Percentiles rank a stretch among this genome's conserved stretches.
Evolutionary conservation across 805 yeast species (phyloP).

Genomic region (Peterozyma toletana): DNA sequence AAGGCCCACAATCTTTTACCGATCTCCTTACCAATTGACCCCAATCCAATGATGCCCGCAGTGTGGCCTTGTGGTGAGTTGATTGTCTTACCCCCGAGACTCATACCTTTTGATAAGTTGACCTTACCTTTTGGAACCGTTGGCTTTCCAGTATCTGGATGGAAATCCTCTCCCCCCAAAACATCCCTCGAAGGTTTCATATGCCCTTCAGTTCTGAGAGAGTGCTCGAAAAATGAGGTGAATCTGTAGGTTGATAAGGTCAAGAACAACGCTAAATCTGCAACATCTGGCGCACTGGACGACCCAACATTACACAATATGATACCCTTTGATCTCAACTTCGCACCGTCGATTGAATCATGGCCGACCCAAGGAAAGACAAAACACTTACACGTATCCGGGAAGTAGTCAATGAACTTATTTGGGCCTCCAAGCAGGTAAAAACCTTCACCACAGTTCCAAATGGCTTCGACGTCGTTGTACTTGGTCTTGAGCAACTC

Average conservation of each 20-base stretch:
- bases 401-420: constrained; percentile 25
- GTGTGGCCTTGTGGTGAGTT: constrained; percentile 42
- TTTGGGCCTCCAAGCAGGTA: constrained; percentile 36
- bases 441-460: constrained; percentile 56
- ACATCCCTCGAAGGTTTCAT: constrained; percentile 32
- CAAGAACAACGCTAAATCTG: constrained; percentile 50
- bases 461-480: constrained; percentile 39
- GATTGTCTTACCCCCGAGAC: constrained; percentile 27
- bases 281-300: constrained; percentile 36
- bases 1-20: constrained; percentile 41
- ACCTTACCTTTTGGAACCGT: constrained; percentile 20
- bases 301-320: constrained; percentile 39
- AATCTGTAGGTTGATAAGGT: constrained; percentile 46
- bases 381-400: constrained; percentile 36
- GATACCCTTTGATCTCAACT: constrained; percentile 31
- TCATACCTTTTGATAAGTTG: constrained; percentile 31
- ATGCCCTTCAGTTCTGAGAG: constrained; percentile 27
- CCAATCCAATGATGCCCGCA: constrained; percentile 54
- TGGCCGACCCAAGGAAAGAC: constrained; percentile 52
- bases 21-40: constrained; percentile 50
- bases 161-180: constrained; percentile 22
- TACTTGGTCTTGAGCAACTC: constrained; percentile 27
- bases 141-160: constrained; percentile 23
- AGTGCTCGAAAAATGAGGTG: constrained; percentile 33
- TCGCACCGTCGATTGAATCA: constrained; percentile 39